These are phyloP conservation scores for Aspergillus olivimuriae DNA, from an alignment of 495 filamentous ascomycete genomes.

Conservation along the genomic window DNA sequence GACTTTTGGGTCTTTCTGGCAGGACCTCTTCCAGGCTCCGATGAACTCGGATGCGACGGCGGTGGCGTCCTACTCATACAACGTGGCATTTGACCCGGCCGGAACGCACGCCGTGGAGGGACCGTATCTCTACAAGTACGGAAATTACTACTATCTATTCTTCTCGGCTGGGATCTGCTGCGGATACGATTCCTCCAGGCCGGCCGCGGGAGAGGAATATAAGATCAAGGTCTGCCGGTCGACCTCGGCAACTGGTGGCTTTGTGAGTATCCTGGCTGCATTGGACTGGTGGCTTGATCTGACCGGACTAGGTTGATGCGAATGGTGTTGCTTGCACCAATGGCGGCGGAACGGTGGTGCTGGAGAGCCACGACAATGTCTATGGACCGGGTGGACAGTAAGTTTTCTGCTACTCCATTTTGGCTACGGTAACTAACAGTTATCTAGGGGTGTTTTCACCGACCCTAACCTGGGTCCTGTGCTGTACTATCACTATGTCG, in stretches of 20 bases:
- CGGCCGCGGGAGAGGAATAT: slow-evolving; percentile 59
- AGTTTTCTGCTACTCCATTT: slow-evolving; percentile 4
- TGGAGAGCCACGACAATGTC: slow-evolving; percentile 54
- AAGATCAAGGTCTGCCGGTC: slow-evolving; percentile 63
- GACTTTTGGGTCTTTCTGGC: slow-evolving; percentile 69
- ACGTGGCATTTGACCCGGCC: slow-evolving; percentile 49
- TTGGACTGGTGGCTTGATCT: slow-evolving; percentile 1
- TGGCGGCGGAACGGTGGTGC: slow-evolving; percentile 59
- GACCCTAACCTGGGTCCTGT: slow-evolving; percentile 45
- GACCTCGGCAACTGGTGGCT: slow-evolving; percentile 46
- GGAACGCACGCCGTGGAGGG: slow-evolving; percentile 55
- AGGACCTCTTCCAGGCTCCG: slow-evolving; percentile 57
- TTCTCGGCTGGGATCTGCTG: slow-evolving; percentile 64
- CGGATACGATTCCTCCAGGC: slow-evolving; percentile 44
- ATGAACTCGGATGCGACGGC: slow-evolving; percentile 45
- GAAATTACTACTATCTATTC: slow-evolving; percentile 63
- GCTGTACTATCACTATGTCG: slow-evolving; percentile 67
- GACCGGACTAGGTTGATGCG: slow-evolving; percentile 41
- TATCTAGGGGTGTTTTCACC: slow-evolving; percentile 38
- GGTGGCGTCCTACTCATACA: slow-evolving; percentile 28
- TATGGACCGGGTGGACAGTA: slow-evolving; percentile 73
- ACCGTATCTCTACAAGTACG: slow-evolving; percentile 49
- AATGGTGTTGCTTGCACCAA: slow-evolving; percentile 49
- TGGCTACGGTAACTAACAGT: slow-evolving; percentile 6
- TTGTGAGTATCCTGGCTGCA: slow-evolving; percentile 29